A percentile compares a stretch with the other conserved stretches of the same genome.
These are phyloP conservation scores for Volutella citrinella DNA, from an alignment of 2,329 filamentous ascomycete species.

Conservation along the genomic window DNA sequence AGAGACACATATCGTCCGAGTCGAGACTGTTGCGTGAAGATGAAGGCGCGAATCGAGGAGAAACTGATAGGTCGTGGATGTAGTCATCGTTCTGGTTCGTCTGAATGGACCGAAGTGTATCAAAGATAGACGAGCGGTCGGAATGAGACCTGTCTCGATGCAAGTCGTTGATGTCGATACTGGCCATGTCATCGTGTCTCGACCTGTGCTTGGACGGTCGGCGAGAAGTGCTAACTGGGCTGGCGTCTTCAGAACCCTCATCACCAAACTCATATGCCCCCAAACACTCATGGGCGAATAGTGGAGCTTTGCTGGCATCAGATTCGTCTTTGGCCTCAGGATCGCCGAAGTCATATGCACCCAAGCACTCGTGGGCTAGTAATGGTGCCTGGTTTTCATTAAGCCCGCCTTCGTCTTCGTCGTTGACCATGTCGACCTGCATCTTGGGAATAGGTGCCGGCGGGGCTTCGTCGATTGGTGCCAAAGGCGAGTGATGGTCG, in stretches of 20 bases:
- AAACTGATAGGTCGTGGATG: constrained; percentile 33
- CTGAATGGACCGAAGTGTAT: constrained; percentile 44
- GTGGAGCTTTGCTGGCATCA: too few relatives aligned
- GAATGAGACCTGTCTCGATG: constrained; percentile 48
- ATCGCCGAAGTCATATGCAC: constrained; percentile 38
- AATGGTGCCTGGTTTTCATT: constrained; percentile 41
- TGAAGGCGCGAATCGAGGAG: constrained; percentile 34
- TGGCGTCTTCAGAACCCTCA: too few relatives aligned
- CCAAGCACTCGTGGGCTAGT: constrained; percentile 46
- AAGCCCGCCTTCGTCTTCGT: too few relatives aligned
- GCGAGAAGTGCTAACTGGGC: too few relatives aligned
- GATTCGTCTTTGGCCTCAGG: too few relatives aligned
- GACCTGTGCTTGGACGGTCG: constrained; percentile 14
- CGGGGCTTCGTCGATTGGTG: too few relatives aligned
- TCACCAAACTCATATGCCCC: constrained; percentile 39
- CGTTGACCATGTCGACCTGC: neutral
- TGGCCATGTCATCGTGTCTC: constrained; percentile 14
- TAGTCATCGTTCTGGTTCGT: constrained; percentile 41
- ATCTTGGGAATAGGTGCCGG: neutral
- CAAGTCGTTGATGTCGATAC: constrained; percentile 43
- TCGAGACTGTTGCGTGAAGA: constrained; percentile 35
- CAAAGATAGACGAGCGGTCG: constrained; percentile 41
- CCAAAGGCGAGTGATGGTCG: too few relatives aligned
- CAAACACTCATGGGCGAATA: constrained; percentile 47
- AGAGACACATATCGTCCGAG: constrained; percentile 34